These are phyloP conservation scores for Pleurotus ostreatus DNA, from an alignment of 768 basidiomycete genomes.

Conservation along the genomic window DNA sequence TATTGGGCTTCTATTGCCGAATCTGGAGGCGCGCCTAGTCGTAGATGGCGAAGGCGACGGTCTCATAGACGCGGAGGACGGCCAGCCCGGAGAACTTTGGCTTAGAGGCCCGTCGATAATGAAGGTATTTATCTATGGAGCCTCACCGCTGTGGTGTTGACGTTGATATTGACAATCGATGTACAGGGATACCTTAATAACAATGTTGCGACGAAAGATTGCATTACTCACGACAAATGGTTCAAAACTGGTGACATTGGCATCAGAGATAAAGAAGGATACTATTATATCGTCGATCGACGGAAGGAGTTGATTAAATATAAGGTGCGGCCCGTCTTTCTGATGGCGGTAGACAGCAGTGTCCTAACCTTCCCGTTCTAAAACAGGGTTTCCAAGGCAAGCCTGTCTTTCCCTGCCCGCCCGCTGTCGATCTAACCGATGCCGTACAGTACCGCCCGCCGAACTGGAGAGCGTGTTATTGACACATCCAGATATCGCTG, in stretches of 20 bases:
- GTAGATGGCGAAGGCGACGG: conserved; percentile 53
- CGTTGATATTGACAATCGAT: background rate
- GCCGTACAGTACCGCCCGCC: conserved; percentile 68
- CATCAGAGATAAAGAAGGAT: conserved; percentile 62
- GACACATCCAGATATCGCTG: conserved; percentile 71
- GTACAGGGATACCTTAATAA: conserved; percentile 74
- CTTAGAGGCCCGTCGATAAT: conserved; percentile 73
- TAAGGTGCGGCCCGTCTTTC: conserved; percentile 36
- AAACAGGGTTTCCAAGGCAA: conserved; percentile 71
- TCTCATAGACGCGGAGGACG: conserved; percentile 42
- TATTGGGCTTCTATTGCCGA: conserved; percentile 68
- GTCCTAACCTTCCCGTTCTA: background rate
- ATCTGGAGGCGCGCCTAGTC: conserved; percentile 72
- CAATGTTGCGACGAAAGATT: conserved; percentile 57
- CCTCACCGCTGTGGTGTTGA: background rate
- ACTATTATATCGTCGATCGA: conserved; percentile 70
- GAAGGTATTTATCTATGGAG: conserved; percentile 44
- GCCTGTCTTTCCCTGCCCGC: conserved; percentile 5
- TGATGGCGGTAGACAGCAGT: background rate
- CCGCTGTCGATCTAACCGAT: too few relatives aligned
- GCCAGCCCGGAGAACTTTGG: conserved; percentile 79
- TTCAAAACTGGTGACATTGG: conserved; percentile 89
- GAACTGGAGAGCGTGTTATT: conserved; percentile 78
- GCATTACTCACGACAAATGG: conserved; percentile 75
- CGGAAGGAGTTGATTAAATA: conserved; percentile 77